Base-by-base conservation (phyloP, 1,139 yeast species). In the Candida sp. region DNA sequence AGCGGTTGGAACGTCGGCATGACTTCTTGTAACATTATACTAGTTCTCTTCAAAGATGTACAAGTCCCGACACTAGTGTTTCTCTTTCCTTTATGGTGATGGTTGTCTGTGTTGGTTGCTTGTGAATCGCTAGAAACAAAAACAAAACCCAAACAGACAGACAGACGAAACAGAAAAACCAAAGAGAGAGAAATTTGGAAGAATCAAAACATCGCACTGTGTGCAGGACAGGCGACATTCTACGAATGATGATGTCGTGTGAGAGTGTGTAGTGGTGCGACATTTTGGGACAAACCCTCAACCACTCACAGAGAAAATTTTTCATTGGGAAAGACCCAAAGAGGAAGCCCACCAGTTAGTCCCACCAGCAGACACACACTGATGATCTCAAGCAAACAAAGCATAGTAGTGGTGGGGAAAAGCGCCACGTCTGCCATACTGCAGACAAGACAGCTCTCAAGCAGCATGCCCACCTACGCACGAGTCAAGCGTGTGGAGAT, bases 401-500 rank as follows among this genome's bases (percentile, higher is more conserved):
- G 32, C 17, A 26, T 38, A 31, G 33, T 44, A 42, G 40, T 44
- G 27, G 35, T 27, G 41, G 31, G 47, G 47, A 44, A 23, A 17
- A 17, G 17, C 17, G 2, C 17, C n/a, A 37, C 47, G 31, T 9
- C 28, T 4, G 22, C 37, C 12, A 37, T 44, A 37, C 47, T 35
- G 47, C 47, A 44, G 42, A 17, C 35, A 9, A 44, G 47, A 28
- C 35, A 25, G 17, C n/a, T 44, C 7, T 44, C 47, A 30, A 49
- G 54, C 12, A 37, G 48, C 22, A 37, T 48, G 35, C 42, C 46
- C 17, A 39, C 45, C 27, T 46, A 17, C 17, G 17, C 45, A 32
- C 50, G 50, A 41, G 32, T 42, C 12, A 43, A 42, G 11, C 42
- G 52, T 42, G 49, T 47, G 43, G 52, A 46, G 22, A 30, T 41